Base-by-base conservation (phyloP, 495 filamentous ascomycete species). In the Neurospora sp. region DNA sequence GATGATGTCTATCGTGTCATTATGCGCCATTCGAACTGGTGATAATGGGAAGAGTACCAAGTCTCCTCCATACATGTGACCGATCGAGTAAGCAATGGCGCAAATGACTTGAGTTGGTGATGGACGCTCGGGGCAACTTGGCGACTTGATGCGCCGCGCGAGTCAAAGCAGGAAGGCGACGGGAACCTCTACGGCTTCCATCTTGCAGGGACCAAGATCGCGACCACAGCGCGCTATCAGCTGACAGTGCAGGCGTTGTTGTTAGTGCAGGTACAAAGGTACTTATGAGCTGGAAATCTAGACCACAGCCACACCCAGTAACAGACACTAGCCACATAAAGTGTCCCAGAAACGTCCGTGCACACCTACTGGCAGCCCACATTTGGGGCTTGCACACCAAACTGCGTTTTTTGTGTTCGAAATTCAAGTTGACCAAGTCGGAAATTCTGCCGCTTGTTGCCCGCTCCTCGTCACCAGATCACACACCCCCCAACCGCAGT, bases 31-130 rank as follows among this genome's bases (percentile, higher is more conserved):
- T 59, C 75, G 73, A 5, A 75, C 71, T 0, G 84, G 84, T 46
- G 85, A 84, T 16, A 83, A 82, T 69, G 79, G 71, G n/a, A 83
- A 75, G 23, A 81, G 31, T 18, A 18, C 27, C 6, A 2, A 35
- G 27, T 10, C 54, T 66, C 14, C 5, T 66, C 54, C 54, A 31
- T 62, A n/a, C n/a, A 16, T 23, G 46, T 48, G 44, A 20, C n/a
- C 44, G 0, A 2, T 48, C 9, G 44, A n/a, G 42, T 44, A 44
- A 5, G 14, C 41, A 44, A 44, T n/a, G n/a, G 44, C 44, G 44
- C 44, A 48, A 48, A 10, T 46, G 42, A 44, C 6, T 44, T 44
- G n/a, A 6, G 46, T 62, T 31, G 27, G 54, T 31, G 27, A 16
- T 37, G 12, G 7, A 37, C 54, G 7, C 54, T 66, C 46, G 54